Evolutionary conservation across 2,329 filamentous ascomycete genomes (phyloP), one percentile per base, ranked within the genome.

Genomic region (Fusarium redolens): DNA sequence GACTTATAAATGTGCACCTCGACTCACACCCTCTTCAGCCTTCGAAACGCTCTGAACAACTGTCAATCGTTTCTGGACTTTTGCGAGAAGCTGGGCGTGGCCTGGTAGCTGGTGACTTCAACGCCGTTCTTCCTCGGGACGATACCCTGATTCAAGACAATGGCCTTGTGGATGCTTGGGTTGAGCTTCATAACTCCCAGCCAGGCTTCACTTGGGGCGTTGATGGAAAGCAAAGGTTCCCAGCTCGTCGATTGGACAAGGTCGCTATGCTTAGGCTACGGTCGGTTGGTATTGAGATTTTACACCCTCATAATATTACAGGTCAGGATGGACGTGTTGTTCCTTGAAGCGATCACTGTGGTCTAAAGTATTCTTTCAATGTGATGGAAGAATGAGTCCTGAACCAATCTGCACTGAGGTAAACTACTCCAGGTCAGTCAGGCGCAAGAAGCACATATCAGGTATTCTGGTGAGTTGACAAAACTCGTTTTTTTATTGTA

Each of bases 71-170:
- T 4, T 71, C 78, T 0, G 61, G 61, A 7, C 66, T 80, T 17
- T 69, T 84, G 7, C 73, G 66, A 30, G 69, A 69, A 18, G 63
- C 76, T 6, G 78, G 75, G 2, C 70, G 65, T 30, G 82, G 81
- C 1, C 47, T 84, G 7, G 75, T 84, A 4, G 82, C 82, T 6
- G 83, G 83, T 15, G 82, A 84, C 58, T 84, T 84, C 65, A 84
- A 84, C 58, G 79, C 81, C 5, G 78, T 83, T 6, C 69, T 82
- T 7, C 77, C 79, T 1, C 78, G 81, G 48, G 83, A 85, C 57
- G 65, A 68, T 5, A 44, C 55, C 1, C 74, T 83, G 9, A 65
- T 84, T 1, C 58, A 65, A 17, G 71, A 75, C 4, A 83, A 81
- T 61, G 67, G 72, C 1, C 78, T 84, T 13, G 54, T 78, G 1